Evolutionary conservation across 2,329 filamentous ascomycete genomes (phyloP), one percentile per base, ranked within the genome.

Genomic region (Penicillium palitans): DNA sequence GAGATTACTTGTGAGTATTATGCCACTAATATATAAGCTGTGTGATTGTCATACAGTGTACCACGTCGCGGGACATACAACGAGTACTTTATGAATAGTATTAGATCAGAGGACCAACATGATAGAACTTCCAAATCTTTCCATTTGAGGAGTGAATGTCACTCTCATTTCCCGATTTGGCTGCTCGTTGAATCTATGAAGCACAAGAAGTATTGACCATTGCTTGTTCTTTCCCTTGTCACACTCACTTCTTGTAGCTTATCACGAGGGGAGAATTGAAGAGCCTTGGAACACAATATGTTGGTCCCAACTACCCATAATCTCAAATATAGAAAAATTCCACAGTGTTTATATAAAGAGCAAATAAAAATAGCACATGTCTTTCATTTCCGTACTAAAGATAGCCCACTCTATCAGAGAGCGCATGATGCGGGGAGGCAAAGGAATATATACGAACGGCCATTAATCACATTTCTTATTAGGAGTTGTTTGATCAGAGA

Each of bases 371-470:
- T 33, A 39, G 19, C 35, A 33, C 13, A 31, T 5, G 13, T 40
- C 24, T 55, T 55, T 24, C 24, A 47, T 54, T 55, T 31, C 35
- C 6, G 12, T 27, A 25, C 42, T 48, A 31, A 27, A 39, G 5
- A 46, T 37, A 35, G 3, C 13, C 9, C 31, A 25, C 24, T 6
- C 52, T 48, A 39, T 31, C 31, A 48, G n/a, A 33, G 10, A 54
- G 13, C n/a, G 39, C 8, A 17, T 2, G 29, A 10, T 12, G 13
- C 2, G 10, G 12, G 17, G n/a, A 42, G 44, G 31, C 21, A 7
- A 27, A 49, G 42, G 12, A 54, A 42, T 56, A 56, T 56, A 19
- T 45, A 56, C 47, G 29, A 29, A 44, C 25, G 33, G 40, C 19
- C 39, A 29, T 52, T 27, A 27, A 41, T 53, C 25, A 37, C 41